Percentiles rank a stretch among this genome's conserved stretches.
Evolutionary conservation across 1,139 yeast species (phyloP).

Genomic region (Diutina scorzettiae): DNA sequence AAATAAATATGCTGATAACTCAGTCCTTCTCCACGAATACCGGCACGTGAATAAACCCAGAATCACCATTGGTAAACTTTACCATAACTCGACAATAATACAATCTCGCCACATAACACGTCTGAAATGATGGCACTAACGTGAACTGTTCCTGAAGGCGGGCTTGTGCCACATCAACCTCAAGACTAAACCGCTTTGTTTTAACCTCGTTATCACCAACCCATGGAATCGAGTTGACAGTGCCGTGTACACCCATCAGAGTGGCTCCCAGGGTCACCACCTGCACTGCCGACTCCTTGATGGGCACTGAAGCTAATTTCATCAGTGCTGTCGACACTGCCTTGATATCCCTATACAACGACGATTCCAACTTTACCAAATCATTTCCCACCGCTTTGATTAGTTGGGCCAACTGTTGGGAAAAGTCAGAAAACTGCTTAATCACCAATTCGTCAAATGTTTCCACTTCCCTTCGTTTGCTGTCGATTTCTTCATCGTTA

Average conservation of each 20-base stretch:
- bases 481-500: slow-evolving; percentile 14
- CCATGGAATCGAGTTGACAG: neutral
- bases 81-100: slow-evolving; percentile 23
- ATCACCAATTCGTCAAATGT: slow-evolving; percentile 23
- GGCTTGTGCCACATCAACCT: slow-evolving; percentile 14
- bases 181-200: slow-evolving; percentile 9
- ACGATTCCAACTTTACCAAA: slow-evolving; percentile 23
- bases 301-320: slow-evolving; percentile 16
- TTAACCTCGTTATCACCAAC: neutral
- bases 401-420: slow-evolving; percentile 18
- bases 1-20: too few relatives aligned
- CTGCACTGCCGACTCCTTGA: neutral
- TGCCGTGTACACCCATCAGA: neutral
- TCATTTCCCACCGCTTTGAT: slow-evolving; percentile 25
- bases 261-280: neutral
- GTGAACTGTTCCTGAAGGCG: slow-evolving; percentile 16
- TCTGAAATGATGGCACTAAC: slow-evolving; percentile 29
- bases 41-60: slow-evolving; percentile 22
- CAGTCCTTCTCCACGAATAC: slow-evolving; percentile 9
- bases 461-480: slow-evolving; percentile 9
- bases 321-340: slow-evolving; percentile 23
- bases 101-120: slow-evolving; percentile 22
- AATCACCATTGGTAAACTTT: slow-evolving; percentile 19
- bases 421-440: slow-evolving; percentile 19
- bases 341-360: slow-evolving; percentile 25